Evolutionary conservation across 202 grass and related monocot genomes (phyloP), one percentile per base, ranked within the genome.

Genomic region (Zoysia matrella): DNA sequence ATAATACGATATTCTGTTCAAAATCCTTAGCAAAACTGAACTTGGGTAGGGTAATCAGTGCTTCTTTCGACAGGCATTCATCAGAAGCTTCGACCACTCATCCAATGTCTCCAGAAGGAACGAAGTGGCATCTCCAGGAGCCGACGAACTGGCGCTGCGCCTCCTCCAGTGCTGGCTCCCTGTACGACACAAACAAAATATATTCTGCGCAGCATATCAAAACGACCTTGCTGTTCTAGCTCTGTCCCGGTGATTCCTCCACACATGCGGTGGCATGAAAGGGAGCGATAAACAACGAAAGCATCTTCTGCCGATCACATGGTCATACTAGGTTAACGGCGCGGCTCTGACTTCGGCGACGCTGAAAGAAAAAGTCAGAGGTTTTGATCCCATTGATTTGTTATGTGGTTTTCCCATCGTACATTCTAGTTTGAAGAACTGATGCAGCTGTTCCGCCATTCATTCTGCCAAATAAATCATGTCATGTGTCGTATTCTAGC

Each of bases 61-160:
- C 62, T 56, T 57, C 53, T 57, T 70, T 52, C 70, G 68, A 69
- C 55, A 57, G 69, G 69, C 69, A 16, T 61, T 83, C 55, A 41
- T 4, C 41, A 64, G 79, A 90, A 86, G 83, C 79, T 86, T 90
- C 83, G 9, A 18, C 62, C 83, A 69, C 79, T 36, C 63, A 69
- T 82, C 74, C 69, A 55, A 10, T 44, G 12, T 50, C 49, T 55
- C 11, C 15, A 50, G 10, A 79, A 3, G 14, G 69, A 67, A 68
- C 22, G 49, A 53, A 65, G 58, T 65, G 74, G 79, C 42, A 86
- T 86, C 74, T 83, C 52, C 18, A 16, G 65, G 53, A 74, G 22
- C 46, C 74, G 51, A 68, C 73, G 10, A 86, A 72, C 47, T 16
- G 41, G 74, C 4, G 45, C 62, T 80, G 39, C 69, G 43, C 8